Percentiles rank a stretch among this genome's conserved stretches.
These are phyloP conservation scores for Chrysochromulina parva DNA, from an alignment of 78 protist genomes.

Conservation along the genomic window DNA sequence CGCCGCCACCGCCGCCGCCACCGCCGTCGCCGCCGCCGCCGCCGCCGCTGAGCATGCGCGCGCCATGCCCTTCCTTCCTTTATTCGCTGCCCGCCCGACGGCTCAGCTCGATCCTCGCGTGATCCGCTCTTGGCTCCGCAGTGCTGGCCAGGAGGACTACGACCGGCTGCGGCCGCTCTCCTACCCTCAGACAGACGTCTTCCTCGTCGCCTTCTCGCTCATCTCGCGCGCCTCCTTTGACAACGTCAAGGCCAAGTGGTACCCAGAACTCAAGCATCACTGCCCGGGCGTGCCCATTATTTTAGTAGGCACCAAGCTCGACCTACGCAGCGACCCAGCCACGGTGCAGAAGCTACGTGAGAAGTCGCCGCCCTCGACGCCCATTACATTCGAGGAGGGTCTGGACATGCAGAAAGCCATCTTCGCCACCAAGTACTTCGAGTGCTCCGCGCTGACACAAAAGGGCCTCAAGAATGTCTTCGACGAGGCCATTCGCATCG, in stretches of 20 bases:
- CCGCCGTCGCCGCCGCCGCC: too few species aligned
- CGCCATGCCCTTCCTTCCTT: too few species aligned
- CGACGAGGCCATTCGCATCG: slow-evolving; percentile 89
- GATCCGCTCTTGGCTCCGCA: too few species aligned
- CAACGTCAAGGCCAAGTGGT: slow-evolving; percentile 79
- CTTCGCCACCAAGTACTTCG: slow-evolving; percentile 82
- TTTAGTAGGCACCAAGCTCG: slow-evolving; percentile 89
- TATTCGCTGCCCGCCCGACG: too few species aligned
- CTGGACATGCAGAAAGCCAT: slow-evolving; percentile 58
- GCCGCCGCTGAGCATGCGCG: too few species aligned
- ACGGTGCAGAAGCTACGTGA: slow-evolving; percentile 33
- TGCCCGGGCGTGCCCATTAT: slow-evolving; percentile 81
- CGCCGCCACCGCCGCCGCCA: too few species aligned
- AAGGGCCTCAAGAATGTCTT: slow-evolving; percentile 81
- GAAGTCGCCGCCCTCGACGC: not conserved
- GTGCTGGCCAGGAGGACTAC: slow-evolving; percentile 94
- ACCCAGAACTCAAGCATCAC: slow-evolving; percentile 88
- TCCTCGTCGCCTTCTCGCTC: slow-evolving; percentile 87
- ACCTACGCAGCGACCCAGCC: slow-evolving; percentile 68
- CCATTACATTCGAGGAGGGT: slow-evolving; percentile 24
- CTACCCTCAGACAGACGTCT: slow-evolving; percentile 85
- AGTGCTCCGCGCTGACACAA: slow-evolving; percentile 92
- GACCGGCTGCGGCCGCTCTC: slow-evolving; percentile 92
- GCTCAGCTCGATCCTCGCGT: too few species aligned
- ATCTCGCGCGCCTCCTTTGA: slow-evolving; percentile 75